Conservation (phyloP, 148 eudicot species). For the Dysphania ambrosioides region DNA sequence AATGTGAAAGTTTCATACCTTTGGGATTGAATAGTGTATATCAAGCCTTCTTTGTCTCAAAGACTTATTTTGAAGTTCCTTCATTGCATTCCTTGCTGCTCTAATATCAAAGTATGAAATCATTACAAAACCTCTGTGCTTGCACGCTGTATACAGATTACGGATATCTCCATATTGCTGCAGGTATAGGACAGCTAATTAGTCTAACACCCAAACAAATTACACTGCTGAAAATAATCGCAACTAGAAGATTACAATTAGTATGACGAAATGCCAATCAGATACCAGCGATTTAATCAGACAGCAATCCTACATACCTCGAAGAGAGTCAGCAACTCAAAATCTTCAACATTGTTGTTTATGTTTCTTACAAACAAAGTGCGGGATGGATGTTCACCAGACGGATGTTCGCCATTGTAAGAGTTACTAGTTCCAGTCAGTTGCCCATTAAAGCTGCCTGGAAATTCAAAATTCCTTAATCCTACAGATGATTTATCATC, state of each 20-base stretch:
- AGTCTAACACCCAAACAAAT: neutral
- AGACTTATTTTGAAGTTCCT: constrained; percentile 66
- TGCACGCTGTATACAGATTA: constrained; percentile 71
- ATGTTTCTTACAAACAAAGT: constrained; percentile 80
- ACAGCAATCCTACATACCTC: constrained; percentile 42
- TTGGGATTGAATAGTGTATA: constrained; percentile 72
- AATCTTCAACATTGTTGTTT: constrained; percentile 62
- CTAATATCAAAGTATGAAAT: constrained; percentile 79
- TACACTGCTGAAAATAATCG: constrained; percentile 42
- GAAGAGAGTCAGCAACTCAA: constrained; percentile 62
- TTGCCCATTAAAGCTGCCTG: constrained; percentile 32
- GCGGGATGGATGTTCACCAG: constrained; percentile 55
- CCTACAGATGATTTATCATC: constrained; percentile 49
- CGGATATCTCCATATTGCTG: constrained; percentile 85
- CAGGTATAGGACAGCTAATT: constrained; percentile 14
- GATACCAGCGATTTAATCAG: neutral
- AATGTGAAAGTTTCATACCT: constrained; percentile 39
- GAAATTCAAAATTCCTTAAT: constrained; percentile 32
- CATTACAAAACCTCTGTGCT: constrained; percentile 78
- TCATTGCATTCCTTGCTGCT: constrained; percentile 72
- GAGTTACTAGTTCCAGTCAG: constrained; percentile 31
- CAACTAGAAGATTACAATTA: constrained; percentile 5
- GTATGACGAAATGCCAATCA: neutral
- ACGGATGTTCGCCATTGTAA: constrained; percentile 39
- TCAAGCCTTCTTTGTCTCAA: constrained; percentile 68